These are phyloP conservation scores for Leccinum subtestaceum DNA, from an alignment of 768 basidiomycete genomes.

Conservation along the genomic window DNA sequence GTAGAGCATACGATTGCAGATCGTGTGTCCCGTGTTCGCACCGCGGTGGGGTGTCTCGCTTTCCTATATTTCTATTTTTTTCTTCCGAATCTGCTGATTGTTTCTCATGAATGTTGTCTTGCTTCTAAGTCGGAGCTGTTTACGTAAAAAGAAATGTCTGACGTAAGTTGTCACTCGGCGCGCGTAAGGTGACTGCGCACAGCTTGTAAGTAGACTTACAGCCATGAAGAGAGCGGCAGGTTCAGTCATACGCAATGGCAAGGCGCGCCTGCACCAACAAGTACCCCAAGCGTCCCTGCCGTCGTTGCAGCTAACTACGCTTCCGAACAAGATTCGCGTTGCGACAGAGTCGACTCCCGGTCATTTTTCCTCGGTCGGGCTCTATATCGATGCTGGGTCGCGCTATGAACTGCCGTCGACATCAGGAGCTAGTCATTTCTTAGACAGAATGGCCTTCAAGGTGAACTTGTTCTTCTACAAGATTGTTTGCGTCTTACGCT, in stretches of 20 bases:
- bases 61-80: not conserved
- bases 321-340: conserved; percentile 89
- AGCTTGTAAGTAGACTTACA: not conserved
- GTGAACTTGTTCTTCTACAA: conserved; percentile 38
- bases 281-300: conserved; percentile 29
- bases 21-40: conserved; percentile 44
- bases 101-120: not conserved
- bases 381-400: conserved; percentile 92
- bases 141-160: not conserved
- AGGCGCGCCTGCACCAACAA: conserved; percentile 22
- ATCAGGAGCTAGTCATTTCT: conserved; percentile 84
- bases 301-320: conserved; percentile 68
- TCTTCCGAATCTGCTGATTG: not conserved
- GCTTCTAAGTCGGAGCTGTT: not conserved
- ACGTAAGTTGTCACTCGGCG: conserved; percentile 4
- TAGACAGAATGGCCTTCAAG: conserved; percentile 97
- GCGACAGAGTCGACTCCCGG: conserved; percentile 89
- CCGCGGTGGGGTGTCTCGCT: conserved; percentile 43
- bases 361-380: conserved; percentile 90
- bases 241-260: conserved; percentile 39
- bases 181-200: not conserved
- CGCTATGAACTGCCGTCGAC: conserved; percentile 76
- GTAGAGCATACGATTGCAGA: conserved; percentile 62
- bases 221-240: conserved; percentile 41
- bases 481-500: conserved; percentile 2